These are phyloP conservation scores for Mimosa bimucronata DNA, from an alignment of 306 rosid genomes.

Conservation along the genomic window DNA sequence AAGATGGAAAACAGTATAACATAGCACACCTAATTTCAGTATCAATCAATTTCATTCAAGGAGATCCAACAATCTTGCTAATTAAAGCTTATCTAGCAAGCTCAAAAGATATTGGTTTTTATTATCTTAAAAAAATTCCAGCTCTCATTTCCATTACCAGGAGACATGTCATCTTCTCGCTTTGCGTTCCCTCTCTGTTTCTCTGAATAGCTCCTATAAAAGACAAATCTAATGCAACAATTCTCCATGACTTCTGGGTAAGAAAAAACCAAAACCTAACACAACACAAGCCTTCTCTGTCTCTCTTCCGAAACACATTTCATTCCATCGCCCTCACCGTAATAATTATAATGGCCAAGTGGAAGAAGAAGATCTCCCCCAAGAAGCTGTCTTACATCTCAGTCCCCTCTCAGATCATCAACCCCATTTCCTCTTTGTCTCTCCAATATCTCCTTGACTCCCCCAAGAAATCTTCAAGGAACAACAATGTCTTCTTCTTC, in stretches of 20 bases:
- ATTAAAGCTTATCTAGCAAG: background rate
- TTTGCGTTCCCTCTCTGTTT: slow-evolving; percentile 56
- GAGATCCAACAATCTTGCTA: background rate
- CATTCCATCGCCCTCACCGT: slow-evolving; percentile 36
- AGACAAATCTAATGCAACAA: slow-evolving; percentile 12
- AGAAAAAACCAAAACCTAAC: background rate
- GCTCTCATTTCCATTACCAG: background rate
- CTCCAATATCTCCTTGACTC: slow-evolving; percentile 67
- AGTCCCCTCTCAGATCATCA: slow-evolving; percentile 91
- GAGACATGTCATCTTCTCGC: slow-evolving; percentile 4
- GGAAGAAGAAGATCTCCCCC: slow-evolving; percentile 55
- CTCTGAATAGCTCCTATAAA: slow-evolving; percentile 15
- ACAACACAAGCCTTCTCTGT: background rate
- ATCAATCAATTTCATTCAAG: no score
- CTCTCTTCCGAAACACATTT: background rate
- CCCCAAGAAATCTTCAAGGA: slow-evolving; percentile 72
- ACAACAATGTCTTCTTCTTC: slow-evolving; percentile 29
- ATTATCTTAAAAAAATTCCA: background rate
- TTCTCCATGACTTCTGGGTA: background rate
- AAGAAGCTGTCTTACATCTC: slow-evolving; percentile 83
- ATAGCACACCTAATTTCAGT: no score
- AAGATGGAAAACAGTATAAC: no score
- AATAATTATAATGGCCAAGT: slow-evolving; percentile 63
- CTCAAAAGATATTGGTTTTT: background rate
- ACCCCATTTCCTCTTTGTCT: slow-evolving; percentile 78